Evolutionary conservation across 352 stramenopile genomes (phyloP).

Genomic region (Phytophthora macrochlamydospora): DNA sequence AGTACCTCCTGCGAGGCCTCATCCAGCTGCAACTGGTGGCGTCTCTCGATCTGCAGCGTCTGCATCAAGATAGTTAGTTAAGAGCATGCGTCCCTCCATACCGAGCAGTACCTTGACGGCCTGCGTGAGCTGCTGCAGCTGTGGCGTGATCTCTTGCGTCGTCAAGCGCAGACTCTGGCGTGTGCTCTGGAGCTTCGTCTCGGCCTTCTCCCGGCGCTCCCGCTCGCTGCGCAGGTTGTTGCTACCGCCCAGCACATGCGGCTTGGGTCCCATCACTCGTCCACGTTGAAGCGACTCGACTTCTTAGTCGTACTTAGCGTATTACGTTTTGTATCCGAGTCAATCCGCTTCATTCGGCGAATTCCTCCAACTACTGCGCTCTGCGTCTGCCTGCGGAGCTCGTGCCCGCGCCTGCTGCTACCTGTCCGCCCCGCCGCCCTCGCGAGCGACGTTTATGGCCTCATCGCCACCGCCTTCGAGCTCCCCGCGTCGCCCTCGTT

Average conservation of each 20-base stretch:
- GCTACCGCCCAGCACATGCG: conserved; percentile 68
- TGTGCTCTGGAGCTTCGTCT: conserved; percentile 45
- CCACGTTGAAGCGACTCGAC: neutral
- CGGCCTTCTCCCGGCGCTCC: conserved; percentile 57
- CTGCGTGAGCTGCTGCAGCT: conserved; percentile 50
- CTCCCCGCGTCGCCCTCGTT: conserved; percentile 36
- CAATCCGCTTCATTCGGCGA: too few relatives aligned
- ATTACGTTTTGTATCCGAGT: too few relatives aligned
- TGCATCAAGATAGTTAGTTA: conserved; percentile 11
- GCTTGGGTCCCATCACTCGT: conserved; percentile 9
- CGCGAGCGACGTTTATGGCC: conserved; percentile 40
- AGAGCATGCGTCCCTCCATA: neutral
- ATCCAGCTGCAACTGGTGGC: conserved; percentile 60
- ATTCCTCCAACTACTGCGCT: too few relatives aligned
- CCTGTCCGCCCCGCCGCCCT: neutral
- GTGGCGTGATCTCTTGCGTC: conserved; percentile 47
- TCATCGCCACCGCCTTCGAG: conserved; percentile 24
- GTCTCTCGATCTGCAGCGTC: conserved; percentile 63
- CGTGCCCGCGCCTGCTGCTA: too few relatives aligned
- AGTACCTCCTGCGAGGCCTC: conserved; percentile 65
- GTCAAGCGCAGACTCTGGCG: conserved; percentile 43
- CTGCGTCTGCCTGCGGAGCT: too few relatives aligned
- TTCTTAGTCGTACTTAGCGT: too few relatives aligned
- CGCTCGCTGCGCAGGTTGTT: conserved; percentile 70
- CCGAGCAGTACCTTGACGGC: conserved; percentile 47